Conservation (phyloP, 305 asterid species). For the Fraxinus velutina region DNA sequence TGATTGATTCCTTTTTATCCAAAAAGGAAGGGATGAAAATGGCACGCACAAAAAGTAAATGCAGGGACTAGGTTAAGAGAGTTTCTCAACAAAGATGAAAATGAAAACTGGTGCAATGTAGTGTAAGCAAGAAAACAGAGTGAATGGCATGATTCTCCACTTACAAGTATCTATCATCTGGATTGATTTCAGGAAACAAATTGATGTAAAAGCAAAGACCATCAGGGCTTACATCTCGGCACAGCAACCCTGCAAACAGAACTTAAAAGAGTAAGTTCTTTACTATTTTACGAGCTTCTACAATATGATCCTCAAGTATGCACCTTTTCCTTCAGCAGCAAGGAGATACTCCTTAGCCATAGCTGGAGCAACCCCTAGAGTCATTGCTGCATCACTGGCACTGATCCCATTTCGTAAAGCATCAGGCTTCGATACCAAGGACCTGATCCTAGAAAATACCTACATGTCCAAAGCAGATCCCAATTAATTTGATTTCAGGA, state of each 20-base stretch:
- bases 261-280: slow-evolving; percentile 17
- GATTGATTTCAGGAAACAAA: slow-evolving; percentile 60
- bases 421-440: slow-evolving; percentile 62
- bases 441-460: slow-evolving; percentile 66
- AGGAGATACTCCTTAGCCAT: slow-evolving; percentile 94
- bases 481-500: background rate
- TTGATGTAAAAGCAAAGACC: slow-evolving; percentile 81
- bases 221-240: slow-evolving; percentile 95
- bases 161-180: slow-evolving; percentile 56
- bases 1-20: background rate
- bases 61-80: background rate
- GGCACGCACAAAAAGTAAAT: background rate
- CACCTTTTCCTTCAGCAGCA: slow-evolving; percentile 90
- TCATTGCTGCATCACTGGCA: slow-evolving; percentile 90
- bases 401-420: slow-evolving; percentile 60
- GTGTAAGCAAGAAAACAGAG: slow-evolving; percentile 8
- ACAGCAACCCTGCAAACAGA: slow-evolving; percentile 68
- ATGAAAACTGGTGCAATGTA: background rate
- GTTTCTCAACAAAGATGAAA: background rate
- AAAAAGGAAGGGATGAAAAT: background rate
- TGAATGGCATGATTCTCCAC: slow-evolving; percentile 25
- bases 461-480: slow-evolving; percentile 19
- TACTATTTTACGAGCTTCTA: slow-evolving; percentile 5
- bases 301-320: slow-evolving; percentile 12
- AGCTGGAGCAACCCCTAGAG: slow-evolving; percentile 94